phyloP scores from a whole-genome alignment of 768 basidiomycete species.

The Fibroporia radiculosa region DNA sequence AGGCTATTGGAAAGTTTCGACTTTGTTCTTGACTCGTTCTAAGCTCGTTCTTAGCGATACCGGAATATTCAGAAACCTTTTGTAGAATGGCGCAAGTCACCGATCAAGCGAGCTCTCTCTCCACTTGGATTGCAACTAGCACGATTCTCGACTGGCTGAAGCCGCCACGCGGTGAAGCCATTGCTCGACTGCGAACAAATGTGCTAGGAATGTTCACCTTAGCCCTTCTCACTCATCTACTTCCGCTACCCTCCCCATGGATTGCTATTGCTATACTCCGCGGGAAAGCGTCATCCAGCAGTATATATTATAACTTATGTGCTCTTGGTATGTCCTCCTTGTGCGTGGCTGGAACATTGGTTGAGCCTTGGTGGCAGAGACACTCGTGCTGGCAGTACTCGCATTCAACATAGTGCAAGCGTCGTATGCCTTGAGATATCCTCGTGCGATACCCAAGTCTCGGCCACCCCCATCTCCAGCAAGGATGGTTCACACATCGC shows the following conservation, averaged over 20 bases:
- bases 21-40: too few relatives aligned
- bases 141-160: conserved; percentile 22
- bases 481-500: conserved; percentile 8
- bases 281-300: conserved; percentile 4
- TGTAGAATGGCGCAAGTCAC: too few relatives aligned
- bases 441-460: conserved; percentile 14
- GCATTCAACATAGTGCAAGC: conserved; percentile 29
- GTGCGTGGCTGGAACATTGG: not conserved
- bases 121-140: not conserved
- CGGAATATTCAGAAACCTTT: too few relatives aligned
- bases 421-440: conserved; percentile 28
- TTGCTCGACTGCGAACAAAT: conserved; percentile 32
- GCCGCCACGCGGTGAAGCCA: conserved; percentile 30
- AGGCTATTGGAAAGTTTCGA: too few relatives aligned
- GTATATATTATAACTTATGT: conserved; percentile 18
- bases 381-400: conserved; percentile 23
- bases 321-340: conserved; percentile 21
- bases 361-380: conserved; percentile 16
- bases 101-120: too few relatives aligned
- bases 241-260: conserved; percentile 32
- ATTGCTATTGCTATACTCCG: conserved; percentile 25
- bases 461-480: conserved; percentile 20
- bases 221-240: conserved; percentile 28
- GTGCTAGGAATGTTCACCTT: conserved; percentile 25
- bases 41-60: too few relatives aligned